Percentiles rank a stretch among this genome's conserved stretches.
Evolutionary conservation across 1,284 basidiomycete genomes (phyloP).

Genomic region (Cystobasidium slooffiae): DNA sequence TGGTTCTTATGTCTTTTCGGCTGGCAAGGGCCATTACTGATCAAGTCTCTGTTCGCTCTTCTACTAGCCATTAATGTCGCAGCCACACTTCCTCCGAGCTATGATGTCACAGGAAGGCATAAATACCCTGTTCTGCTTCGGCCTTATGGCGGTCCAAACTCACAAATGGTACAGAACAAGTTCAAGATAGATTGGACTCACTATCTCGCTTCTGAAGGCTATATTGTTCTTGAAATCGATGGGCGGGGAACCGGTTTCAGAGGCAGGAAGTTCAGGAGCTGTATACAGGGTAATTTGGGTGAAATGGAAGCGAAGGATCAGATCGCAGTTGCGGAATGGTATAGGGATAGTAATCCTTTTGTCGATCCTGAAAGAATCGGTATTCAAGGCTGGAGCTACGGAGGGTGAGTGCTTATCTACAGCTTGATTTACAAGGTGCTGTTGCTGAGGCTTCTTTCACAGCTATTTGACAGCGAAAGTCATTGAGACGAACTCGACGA

Average conservation of each 20-base stretch:
- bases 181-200: slow-evolving; percentile 82
- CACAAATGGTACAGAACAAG: slow-evolving; percentile 72
- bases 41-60: slow-evolving; percentile 38
- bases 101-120: slow-evolving; percentile 88
- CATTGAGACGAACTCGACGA: slow-evolving; percentile 63
- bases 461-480: slow-evolving; percentile 85
- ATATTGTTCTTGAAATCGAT: slow-evolving; percentile 85
- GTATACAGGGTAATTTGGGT: slow-evolving; percentile 82
- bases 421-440: neutral
- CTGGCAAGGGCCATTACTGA: neutral
- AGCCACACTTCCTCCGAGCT: slow-evolving; percentile 85
- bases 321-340: slow-evolving; percentile 70
- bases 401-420: slow-evolving; percentile 61
- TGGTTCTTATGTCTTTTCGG: neutral
- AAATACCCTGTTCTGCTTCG: slow-evolving; percentile 91
- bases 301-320: slow-evolving; percentile 85
- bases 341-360: slow-evolving; percentile 57
- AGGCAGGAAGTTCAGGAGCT: slow-evolving; percentile 78
- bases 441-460: neutral
- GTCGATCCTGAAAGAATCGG: slow-evolving; percentile 81
- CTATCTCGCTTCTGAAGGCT: slow-evolving; percentile 80
- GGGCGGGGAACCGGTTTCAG: slow-evolving; percentile 86
- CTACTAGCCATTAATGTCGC: slow-evolving; percentile 76
- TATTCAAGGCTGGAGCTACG: slow-evolving; percentile 95
- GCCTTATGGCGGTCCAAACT: slow-evolving; percentile 87